Conservation (phyloP, 1,284 basidiomycete species). For the Cutaneotrichosporon daszewskae region DNA sequence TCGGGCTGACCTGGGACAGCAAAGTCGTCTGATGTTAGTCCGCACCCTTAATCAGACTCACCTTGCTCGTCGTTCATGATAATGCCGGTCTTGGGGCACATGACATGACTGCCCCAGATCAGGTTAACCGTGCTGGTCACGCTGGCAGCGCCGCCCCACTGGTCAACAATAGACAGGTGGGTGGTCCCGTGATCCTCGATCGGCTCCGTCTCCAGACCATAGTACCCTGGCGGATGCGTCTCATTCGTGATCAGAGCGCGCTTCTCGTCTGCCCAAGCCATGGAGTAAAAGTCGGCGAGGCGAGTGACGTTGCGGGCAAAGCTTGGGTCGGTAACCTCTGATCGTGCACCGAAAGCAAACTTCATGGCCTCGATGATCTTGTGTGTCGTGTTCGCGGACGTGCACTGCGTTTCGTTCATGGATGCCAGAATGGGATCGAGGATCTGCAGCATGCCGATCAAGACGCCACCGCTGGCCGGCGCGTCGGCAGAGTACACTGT, state of each 20-base stretch:
- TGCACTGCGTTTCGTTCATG: conserved; percentile 2
- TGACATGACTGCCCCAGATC: conserved; percentile 73
- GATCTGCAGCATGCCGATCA: conserved; percentile 43
- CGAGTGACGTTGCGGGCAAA: conserved; percentile 51
- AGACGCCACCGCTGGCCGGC: conserved; percentile 55
- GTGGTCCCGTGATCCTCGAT: conserved; percentile 83
- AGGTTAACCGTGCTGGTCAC: conserved; percentile 83
- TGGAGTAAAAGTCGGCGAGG: conserved; percentile 65
- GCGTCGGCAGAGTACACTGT: conserved; percentile 78
- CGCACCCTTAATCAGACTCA: conserved; percentile 9
- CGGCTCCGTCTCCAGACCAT: conserved; percentile 73
- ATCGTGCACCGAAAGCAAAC: conserved; percentile 53
- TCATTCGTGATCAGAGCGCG: conserved; percentile 54
- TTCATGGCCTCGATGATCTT: conserved; percentile 52
- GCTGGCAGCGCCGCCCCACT: conserved; percentile 74
- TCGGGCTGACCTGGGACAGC: conserved; percentile 74
- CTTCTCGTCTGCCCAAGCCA: conserved; percentile 61
- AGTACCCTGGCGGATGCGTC: conserved; percentile 75
- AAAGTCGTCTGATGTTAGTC: conserved; percentile 63
- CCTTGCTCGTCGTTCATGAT: conserved; percentile 75
- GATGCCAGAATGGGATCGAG: conserved; percentile 25
- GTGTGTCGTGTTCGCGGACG: conserved; percentile 34
- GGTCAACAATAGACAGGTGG: conserved; percentile 74
- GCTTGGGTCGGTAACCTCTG: conserved; percentile 69
- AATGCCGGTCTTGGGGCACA: conserved; percentile 78